Conservation (phyloP, 164 flowering plant species). For the Tetracentron sinense region DNA sequence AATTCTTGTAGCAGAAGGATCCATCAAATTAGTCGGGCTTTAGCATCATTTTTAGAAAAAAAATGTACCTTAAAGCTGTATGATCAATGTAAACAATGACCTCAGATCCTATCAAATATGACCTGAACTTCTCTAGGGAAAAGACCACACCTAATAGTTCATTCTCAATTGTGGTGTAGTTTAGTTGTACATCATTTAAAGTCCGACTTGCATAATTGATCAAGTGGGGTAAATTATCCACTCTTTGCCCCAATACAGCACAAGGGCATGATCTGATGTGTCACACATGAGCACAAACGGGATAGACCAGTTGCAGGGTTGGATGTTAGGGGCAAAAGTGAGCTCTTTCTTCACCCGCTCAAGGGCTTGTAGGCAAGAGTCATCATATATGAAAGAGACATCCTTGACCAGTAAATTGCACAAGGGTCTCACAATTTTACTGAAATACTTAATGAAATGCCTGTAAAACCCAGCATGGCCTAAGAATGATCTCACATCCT, state of each 20-base stretch:
- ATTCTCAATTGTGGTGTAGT: slow-evolving; percentile 13
- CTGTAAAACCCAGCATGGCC: neutral
- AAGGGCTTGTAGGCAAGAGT: neutral
- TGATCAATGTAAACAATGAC: neutral
- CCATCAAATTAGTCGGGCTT: neutral
- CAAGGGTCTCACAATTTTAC: slow-evolving; percentile 1
- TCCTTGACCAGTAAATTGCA: neutral
- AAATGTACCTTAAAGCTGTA: neutral
- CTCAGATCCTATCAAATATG: neutral
- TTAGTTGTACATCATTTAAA: no score
- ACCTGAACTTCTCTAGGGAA: neutral
- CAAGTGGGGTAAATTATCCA: neutral
- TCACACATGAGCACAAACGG: slow-evolving; percentile 21
- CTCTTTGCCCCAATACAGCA: slow-evolving; percentile 14
- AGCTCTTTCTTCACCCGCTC: neutral
- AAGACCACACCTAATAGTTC: slow-evolving; percentile 6
- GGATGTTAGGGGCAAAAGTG: neutral
- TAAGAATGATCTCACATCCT: neutral
- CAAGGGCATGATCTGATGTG: slow-evolving; percentile 8
- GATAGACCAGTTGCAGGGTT: slow-evolving; percentile 2
- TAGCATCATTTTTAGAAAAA: neutral
- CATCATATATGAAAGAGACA: neutral
- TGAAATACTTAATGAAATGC: slow-evolving; percentile 13
- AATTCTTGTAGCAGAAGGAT: slow-evolving; percentile 1
- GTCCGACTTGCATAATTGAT: slow-evolving; percentile 15